Percentiles rank a stretch among this genome's conserved stretches.
Evolutionary conservation across 2,329 filamentous ascomycete genomes (phyloP).

Genomic region (Penicillium sp.): DNA sequence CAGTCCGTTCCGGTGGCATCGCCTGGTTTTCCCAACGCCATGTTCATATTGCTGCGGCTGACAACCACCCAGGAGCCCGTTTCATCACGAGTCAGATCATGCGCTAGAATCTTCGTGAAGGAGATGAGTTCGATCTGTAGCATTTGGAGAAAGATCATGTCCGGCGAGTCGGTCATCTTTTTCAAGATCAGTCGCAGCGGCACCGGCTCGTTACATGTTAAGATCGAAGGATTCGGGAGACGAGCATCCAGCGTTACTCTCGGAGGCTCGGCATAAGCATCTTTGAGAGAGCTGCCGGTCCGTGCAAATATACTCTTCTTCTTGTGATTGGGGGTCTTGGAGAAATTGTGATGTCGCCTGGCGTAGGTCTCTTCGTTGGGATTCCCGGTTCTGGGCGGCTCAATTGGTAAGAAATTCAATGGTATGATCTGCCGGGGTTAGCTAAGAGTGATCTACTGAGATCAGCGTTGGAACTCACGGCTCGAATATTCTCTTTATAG

Average conservation of each 20-base stretch:
- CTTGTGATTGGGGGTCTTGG: slow-evolving; percentile 45
- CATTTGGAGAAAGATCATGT: slow-evolving; percentile 74
- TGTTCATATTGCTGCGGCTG: slow-evolving; percentile 71
- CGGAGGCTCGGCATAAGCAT: slow-evolving; percentile 45
- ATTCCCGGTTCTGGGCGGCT: slow-evolving; percentile 73
- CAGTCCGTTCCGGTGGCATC: slow-evolving; percentile 69
- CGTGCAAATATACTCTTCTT: slow-evolving; percentile 66
- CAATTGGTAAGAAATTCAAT: slow-evolving; percentile 90
- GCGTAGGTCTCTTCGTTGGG: slow-evolving; percentile 82
- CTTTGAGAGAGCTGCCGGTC: slow-evolving; percentile 30
- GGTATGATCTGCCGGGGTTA: slow-evolving; percentile 48
- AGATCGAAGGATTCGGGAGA: slow-evolving; percentile 81
- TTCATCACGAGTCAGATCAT: slow-evolving; percentile 73
- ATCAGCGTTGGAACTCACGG: slow-evolving; percentile 35
- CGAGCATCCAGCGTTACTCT: slow-evolving; percentile 79
- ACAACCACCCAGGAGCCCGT: slow-evolving; percentile 75
- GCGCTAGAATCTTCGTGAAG: slow-evolving; percentile 77
- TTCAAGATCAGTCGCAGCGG: slow-evolving; percentile 80
- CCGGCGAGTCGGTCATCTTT: slow-evolving; percentile 70
- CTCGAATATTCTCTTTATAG: slow-evolving; percentile 86
- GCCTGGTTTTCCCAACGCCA: slow-evolving; percentile 65
- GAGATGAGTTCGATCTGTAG: slow-evolving; percentile 82
- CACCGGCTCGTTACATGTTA: slow-evolving; percentile 86
- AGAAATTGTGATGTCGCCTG: slow-evolving; percentile 69
- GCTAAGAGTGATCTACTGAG: not conserved